Conservation (phyloP, 2,329 filamentous ascomycete species). For the Ophiosphaerella narmari region DNA sequence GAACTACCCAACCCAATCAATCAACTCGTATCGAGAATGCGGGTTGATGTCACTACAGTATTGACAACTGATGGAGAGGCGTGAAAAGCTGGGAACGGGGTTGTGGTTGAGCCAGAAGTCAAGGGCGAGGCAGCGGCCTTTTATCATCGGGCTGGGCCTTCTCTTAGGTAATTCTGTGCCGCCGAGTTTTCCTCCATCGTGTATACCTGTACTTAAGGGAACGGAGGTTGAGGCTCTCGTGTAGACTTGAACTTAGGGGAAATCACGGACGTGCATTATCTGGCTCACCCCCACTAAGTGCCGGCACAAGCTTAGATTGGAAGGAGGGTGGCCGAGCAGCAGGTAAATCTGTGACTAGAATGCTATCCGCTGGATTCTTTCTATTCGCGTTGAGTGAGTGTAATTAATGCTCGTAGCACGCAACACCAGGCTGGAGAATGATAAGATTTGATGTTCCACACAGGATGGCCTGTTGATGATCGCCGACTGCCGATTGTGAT, state of each 20-base stretch:
- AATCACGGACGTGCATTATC: conserved; percentile 29
- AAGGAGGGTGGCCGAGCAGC: conserved; percentile 14
- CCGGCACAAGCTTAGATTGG: conserved; percentile 25
- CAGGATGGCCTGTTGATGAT: background rate
- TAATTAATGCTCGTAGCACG: background rate
- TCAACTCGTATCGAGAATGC: too few species aligned
- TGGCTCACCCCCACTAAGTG: conserved; percentile 35
- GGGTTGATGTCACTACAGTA: background rate
- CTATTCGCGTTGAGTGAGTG: background rate
- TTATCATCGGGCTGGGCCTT: conserved; percentile 33
- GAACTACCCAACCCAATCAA: too few species aligned
- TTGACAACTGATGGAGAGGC: background rate
- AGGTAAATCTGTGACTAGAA: background rate
- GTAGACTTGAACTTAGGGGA: conserved; percentile 40
- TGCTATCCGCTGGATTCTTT: background rate
- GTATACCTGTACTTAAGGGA: conserved; percentile 42
- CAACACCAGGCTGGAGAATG: too few species aligned
- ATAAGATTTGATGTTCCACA: background rate
- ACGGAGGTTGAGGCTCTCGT: conserved; percentile 21
- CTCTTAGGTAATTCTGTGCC: conserved; percentile 43
- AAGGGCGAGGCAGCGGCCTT: conserved; percentile 25
- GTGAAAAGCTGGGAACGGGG: background rate
- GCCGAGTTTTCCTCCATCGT: conserved; percentile 32
- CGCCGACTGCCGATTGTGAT: background rate
- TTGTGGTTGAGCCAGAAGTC: background rate